Percentiles rank a stretch among this genome's conserved stretches.
Evolutionary conservation across 176 grass and related monocot species (phyloP).

Genomic region (Oryza nivara): DNA sequence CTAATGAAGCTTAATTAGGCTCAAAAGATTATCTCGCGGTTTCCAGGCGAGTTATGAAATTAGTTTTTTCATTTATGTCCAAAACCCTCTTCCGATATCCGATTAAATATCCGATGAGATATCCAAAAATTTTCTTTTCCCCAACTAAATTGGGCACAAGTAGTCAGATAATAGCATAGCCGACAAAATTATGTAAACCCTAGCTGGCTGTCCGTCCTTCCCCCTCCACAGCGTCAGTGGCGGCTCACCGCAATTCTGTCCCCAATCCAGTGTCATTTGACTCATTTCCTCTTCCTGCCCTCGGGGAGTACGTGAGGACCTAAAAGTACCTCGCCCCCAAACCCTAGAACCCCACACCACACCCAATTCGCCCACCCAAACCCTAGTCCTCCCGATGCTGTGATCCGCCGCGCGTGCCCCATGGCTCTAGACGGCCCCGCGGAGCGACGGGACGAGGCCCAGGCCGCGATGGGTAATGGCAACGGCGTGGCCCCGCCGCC

Average conservation of each 20-base stretch:
- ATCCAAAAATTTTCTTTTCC: no score
- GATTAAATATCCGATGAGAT: no score
- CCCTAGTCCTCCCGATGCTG: slow-evolving; percentile 41
- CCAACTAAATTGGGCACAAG: no score
- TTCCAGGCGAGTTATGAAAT: no score
- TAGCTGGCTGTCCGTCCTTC: neutral
- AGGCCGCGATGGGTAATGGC: slow-evolving; percentile 48
- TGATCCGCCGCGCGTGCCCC: slow-evolving; percentile 22
- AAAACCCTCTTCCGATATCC: no score
- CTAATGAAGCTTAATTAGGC: no score
- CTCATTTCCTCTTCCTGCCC: neutral
- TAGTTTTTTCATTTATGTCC: no score
- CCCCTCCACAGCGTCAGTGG: neutral
- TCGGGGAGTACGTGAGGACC: neutral
- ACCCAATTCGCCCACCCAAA: neutral
- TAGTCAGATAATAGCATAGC: no score
- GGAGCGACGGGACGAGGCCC: slow-evolving; percentile 57
- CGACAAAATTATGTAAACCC: neutral
- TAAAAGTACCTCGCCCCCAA: neutral
- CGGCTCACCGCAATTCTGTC: neutral
- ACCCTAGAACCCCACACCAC: neutral
- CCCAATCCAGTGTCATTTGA: neutral
- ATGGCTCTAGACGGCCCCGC: slow-evolving; percentile 63
- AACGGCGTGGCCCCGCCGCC: slow-evolving; percentile 42
- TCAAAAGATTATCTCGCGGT: no score